Evolutionary conservation across 768 basidiomycete species (phyloP).

Genomic region (Cystoderma amianthinum): DNA sequence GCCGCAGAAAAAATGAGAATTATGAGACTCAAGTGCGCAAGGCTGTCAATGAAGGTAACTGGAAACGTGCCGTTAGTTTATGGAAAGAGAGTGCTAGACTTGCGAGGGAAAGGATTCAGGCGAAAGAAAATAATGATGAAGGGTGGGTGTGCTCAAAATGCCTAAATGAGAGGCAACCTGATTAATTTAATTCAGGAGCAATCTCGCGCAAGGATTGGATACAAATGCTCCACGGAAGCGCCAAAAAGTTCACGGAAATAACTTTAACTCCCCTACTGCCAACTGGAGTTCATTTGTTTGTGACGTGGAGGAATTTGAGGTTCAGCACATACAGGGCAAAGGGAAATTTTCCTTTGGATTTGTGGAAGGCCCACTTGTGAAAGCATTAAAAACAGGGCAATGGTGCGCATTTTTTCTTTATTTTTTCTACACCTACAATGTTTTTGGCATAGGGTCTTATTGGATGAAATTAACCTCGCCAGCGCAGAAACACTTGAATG

Average conservation of each 20-base stretch:
- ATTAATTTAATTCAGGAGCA: too few species aligned
- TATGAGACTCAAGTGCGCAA: slow-evolving; percentile 79
- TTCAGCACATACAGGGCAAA: slow-evolving; percentile 82
- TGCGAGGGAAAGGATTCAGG: slow-evolving; percentile 57
- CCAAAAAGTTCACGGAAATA: slow-evolving; percentile 47
- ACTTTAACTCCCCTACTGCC: slow-evolving; percentile 34
- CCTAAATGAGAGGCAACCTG: too few species aligned
- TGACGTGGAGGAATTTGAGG: slow-evolving; percentile 75
- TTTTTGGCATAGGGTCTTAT: slow-evolving; percentile 67
- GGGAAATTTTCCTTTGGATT: slow-evolving; percentile 92
- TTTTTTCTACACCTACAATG: background rate
- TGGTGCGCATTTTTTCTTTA: slow-evolving; percentile 53
- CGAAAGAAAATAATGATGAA: slow-evolving; percentile 17
- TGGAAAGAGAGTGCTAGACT: slow-evolving; percentile 76
- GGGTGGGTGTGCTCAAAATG: slow-evolving; percentile 18
- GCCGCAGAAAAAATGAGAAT: slow-evolving; percentile 81
- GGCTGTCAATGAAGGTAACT: slow-evolving; percentile 76
- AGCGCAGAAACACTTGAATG: slow-evolving; percentile 93
- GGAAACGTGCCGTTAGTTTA: slow-evolving; percentile 76
- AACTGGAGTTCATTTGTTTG: slow-evolving; percentile 64
- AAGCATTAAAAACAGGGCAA: slow-evolving; percentile 80
- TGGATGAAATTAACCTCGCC: slow-evolving; percentile 95
- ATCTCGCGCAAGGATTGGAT: slow-evolving; percentile 9
- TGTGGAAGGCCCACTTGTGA: slow-evolving; percentile 93
- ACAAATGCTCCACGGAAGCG: slow-evolving; percentile 57